Percentiles rank a stretch among this genome's conserved stretches.
Conservation (phyloP, 73 alveolate species). For the Blepharisma stoltei region DNA sequence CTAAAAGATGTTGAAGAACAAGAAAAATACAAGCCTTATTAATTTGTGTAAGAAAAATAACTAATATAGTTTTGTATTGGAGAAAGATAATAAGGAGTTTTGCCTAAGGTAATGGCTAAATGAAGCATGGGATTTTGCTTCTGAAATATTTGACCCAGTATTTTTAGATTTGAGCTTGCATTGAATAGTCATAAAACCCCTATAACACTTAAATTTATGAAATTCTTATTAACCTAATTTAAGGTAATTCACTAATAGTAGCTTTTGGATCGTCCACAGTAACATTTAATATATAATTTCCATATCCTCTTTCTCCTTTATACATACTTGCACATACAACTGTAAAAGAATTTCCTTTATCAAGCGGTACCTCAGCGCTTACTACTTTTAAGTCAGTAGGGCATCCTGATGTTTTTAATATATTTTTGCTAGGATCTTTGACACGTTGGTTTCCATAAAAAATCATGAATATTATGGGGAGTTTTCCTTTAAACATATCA, state of each 20-base stretch:
- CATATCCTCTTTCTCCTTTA: conserved; percentile 35
- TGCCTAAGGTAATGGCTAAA: not conserved
- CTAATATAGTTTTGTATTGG: too few species aligned
- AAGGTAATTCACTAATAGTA: conserved; percentile 18
- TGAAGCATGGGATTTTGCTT: conserved; percentile 10
- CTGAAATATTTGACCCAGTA: conserved; percentile 9
- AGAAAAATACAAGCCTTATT: not conserved
- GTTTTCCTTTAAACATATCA: conserved; percentile 65
- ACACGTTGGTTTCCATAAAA: conserved; percentile 35
- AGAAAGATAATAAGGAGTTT: not conserved
- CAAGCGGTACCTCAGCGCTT: conserved; percentile 11
- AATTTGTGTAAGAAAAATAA: not conserved
- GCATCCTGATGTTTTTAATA: conserved; percentile 26
- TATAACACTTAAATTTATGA: not conserved
- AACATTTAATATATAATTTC: not conserved
- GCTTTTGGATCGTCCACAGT: conserved; percentile 17
- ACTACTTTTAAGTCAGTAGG: conserved; percentile 26
- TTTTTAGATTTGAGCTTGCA: not conserved
- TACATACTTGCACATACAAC: conserved; percentile 33
- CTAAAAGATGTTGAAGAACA: not conserved
- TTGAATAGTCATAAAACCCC: not conserved
- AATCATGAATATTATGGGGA: conserved; percentile 56
- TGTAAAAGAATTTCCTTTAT: conserved; percentile 30
- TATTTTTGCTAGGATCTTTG: not conserved
- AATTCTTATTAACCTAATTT: not conserved